Conservation (phyloP, 1,284 basidiomycete species). For the Abortiporus biennis region DNA sequence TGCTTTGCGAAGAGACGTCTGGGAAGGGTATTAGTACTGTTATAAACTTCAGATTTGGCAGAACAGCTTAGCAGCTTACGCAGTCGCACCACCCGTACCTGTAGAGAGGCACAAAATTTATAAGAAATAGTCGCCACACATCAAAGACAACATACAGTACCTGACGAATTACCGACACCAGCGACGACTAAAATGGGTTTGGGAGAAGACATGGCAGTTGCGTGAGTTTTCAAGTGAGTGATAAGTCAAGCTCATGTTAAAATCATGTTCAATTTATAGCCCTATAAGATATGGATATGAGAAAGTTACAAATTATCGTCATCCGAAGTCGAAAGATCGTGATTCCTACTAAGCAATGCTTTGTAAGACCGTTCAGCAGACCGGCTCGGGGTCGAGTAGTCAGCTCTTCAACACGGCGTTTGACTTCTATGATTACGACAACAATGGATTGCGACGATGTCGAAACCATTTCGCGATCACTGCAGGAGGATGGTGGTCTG, state of each 20-base stretch:
- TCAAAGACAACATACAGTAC: slow-evolving; percentile 18
- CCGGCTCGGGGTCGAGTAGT: too few species aligned
- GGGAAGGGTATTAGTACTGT: slow-evolving; percentile 4
- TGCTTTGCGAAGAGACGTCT: slow-evolving; percentile 59
- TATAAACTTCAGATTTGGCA: not conserved
- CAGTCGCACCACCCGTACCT: slow-evolving; percentile 60
- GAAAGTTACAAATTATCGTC: not conserved
- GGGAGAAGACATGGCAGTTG: slow-evolving; percentile 25
- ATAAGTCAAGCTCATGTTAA: not conserved
- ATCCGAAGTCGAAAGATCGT: not conserved
- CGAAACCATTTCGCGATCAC: too few species aligned
- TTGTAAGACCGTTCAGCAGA: too few species aligned
- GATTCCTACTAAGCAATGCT: too few species aligned
- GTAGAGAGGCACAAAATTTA: not conserved
- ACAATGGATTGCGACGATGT: too few species aligned
- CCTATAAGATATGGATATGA: not conserved
- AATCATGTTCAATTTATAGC: not conserved
- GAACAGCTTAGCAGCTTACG: slow-evolving; percentile 35
- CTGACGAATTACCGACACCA: slow-evolving; percentile 45
- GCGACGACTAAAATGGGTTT: slow-evolving; percentile 44
- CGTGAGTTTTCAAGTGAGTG: not conserved
- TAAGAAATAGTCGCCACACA: not conserved
- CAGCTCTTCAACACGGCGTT: too few species aligned
- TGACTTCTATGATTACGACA: too few species aligned
- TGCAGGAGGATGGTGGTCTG: too few species aligned